Conservation (phyloP, 352 stramenopile genomes). For the Elongisporangium prolatum region DNA sequence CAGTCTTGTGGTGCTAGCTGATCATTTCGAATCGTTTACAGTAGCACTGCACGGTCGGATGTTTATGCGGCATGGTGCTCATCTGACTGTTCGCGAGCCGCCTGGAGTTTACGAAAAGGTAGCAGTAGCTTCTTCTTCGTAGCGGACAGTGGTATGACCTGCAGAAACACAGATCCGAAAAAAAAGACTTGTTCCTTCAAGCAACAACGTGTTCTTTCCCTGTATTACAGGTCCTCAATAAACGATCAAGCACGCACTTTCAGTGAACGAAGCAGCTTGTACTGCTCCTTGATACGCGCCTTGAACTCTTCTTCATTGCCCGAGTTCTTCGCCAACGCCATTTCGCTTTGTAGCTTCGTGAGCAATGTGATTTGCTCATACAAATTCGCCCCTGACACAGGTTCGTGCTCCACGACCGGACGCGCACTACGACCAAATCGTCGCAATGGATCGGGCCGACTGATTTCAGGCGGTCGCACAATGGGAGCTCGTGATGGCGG, state of each 20-base stretch:
- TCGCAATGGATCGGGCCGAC: not conserved
- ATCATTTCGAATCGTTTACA: not conserved
- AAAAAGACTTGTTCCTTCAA: not conserved
- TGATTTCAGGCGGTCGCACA: not conserved
- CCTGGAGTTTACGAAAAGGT: not conserved
- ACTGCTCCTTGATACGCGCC: conserved; percentile 54
- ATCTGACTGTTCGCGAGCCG: not conserved
- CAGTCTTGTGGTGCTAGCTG: not conserved
- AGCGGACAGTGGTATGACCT: not conserved
- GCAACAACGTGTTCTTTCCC: not conserved
- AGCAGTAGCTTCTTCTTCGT: not conserved
- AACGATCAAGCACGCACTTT: conserved; percentile 22
- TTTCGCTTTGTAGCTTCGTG: conserved; percentile 46
- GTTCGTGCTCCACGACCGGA: conserved; percentile 11
- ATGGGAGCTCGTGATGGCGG: not conserved
- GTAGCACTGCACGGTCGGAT: not conserved
- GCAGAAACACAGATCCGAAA: not conserved
- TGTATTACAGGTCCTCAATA: not conserved
- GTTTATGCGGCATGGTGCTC: not conserved
- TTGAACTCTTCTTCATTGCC: conserved; percentile 45
- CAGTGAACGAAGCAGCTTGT: conserved; percentile 40
- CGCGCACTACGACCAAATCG: not conserved
- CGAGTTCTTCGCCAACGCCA: conserved; percentile 37
- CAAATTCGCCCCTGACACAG: conserved; percentile 26
- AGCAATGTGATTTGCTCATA: conserved; percentile 52